These are phyloP conservation scores for Trametes versicolor DNA, from an alignment of 1,284 basidiomycete species.

Conservation along the genomic window DNA sequence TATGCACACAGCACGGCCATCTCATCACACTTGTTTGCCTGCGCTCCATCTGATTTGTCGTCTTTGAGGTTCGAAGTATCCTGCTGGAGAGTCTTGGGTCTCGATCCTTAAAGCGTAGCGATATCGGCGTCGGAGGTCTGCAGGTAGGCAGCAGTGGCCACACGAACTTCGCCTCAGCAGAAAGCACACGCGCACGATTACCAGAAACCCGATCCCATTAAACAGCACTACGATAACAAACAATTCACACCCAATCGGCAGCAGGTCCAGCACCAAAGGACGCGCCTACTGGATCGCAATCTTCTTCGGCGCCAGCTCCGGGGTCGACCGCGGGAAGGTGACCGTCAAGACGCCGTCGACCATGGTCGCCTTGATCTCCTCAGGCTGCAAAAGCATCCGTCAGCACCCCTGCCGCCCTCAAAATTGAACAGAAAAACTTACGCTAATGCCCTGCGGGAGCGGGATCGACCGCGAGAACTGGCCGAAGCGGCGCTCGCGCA, in stretches of 20 bases:
- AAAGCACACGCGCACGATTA: not conserved
- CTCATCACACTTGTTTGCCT: no score
- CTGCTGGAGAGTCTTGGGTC: no score
- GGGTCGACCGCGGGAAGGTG: constrained; percentile 51
- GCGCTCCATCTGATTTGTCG: no score
- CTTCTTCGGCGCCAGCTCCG: constrained; percentile 40
- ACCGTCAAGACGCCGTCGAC: constrained; percentile 51
- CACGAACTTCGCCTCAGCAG: no score
- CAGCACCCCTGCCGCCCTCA: not conserved
- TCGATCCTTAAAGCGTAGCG: no score
- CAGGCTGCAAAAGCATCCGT: constrained; percentile 39
- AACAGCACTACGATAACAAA: constrained; percentile 18
- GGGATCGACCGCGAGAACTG: constrained; percentile 54
- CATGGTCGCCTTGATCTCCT: constrained; percentile 53
- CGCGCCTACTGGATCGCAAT: constrained; percentile 26
- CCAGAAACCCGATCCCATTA: constrained; percentile 19
- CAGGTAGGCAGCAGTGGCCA: no score
- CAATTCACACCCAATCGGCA: constrained; percentile 10
- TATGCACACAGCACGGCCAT: no score
- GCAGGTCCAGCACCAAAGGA: not conserved
- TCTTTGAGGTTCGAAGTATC: no score
- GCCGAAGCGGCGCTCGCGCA: constrained; percentile 56
- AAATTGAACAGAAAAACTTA: constrained; percentile 28
- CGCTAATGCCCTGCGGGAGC: constrained; percentile 57
- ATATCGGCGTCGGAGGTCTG: no score